Evolutionary conservation across 2,329 filamentous ascomycete genomes (phyloP).

Genomic region (Epichloe scottii): DNA sequence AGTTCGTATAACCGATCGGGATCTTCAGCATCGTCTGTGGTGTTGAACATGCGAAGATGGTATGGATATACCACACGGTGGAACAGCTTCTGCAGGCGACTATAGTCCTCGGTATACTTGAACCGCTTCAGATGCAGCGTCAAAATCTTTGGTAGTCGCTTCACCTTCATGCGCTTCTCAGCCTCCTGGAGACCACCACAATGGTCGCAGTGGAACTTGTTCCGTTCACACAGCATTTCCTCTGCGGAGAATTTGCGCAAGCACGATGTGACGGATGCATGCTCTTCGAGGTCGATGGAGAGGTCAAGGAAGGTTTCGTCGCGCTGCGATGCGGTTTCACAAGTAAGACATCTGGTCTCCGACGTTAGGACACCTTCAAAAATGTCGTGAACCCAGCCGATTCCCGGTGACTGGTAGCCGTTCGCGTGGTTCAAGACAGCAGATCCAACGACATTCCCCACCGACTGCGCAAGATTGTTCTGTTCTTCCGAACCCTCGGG

Average conservation of each 20-base stretch:
- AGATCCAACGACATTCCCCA: conserved; percentile 26
- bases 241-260: conserved; percentile 92
- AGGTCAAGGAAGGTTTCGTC: conserved; percentile 94
- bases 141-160: conserved; percentile 79
- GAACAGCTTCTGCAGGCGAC: conserved; percentile 87
- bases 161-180: conserved; percentile 99
- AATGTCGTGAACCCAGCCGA: conserved; percentile 90
- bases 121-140: conserved; percentile 92
- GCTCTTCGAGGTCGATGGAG: conserved; percentile 89
- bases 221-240: conserved; percentile 95
- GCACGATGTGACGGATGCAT: conserved; percentile 92
- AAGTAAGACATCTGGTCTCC: conserved; percentile 91
- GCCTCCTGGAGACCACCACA: conserved; percentile 95
- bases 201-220: conserved; percentile 98
- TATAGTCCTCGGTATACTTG: conserved; percentile 95
- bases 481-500: conserved; percentile 29
- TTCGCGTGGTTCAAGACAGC: conserved; percentile 22
- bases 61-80: conserved; percentile 96
- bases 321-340: conserved; percentile 86
- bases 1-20: conserved; percentile 90
- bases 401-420: conserved; percentile 46
- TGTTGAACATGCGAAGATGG: conserved; percentile 92
- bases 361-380: conserved; percentile 93
- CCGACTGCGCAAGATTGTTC: conserved; percentile 37
- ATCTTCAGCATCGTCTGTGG: conserved; percentile 87